Base-by-base conservation (phyloP, 257 asterid genomes). In the Solanum etuberosum region DNA sequence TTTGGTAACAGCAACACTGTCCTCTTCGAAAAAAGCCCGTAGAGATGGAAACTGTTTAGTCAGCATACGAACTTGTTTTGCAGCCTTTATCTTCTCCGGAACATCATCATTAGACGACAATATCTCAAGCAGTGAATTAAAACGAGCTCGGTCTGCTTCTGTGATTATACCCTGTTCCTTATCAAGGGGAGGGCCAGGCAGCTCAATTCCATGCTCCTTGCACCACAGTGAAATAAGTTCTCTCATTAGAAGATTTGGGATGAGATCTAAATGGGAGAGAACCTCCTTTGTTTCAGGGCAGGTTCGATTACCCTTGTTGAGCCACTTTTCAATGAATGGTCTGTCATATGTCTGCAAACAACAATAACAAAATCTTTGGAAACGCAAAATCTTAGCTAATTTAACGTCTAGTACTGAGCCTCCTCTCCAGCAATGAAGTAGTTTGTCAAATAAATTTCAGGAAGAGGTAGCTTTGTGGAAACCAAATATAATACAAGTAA, bases 291-390 rank as follows among this genome's bases (percentile, higher is more conserved):
- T 88, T 73, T n/a, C 89, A 48, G 98, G 95, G 80, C 98, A 91
- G 35, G 51, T 88, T 61, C 4, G 88, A 80, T 92, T 32, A 20
- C 95, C 94, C 34, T 92, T 92, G 48, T 87, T 59, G 43, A 94
- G 72, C 96, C 98, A 93, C 67, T 90, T 85, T 81, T 70, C 82
- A 85, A 94, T 92, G 38, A 72, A 88, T 51, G 54, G 73, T 86
- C 89, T 87, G 71, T 92, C 94, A 78, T 84, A 94, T 31, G 95
- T 91, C 98, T 93, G 94, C 91, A 88, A 68, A 77, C 87, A 71
- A 32, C 67, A 6, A 13, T 23, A 76, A 71, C 70, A 32, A n/a
- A n/a, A n/a, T n/a, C 31, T n/a, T 42, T 40, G n/a, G 54, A 5
- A 46, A 46, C 54, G 9, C 63, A 76, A 40, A 23, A 38, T 76